phyloP scores from a whole-genome alignment of 2,329 filamentous ascomycete species.

The Raffaelea albimanens region DNA sequence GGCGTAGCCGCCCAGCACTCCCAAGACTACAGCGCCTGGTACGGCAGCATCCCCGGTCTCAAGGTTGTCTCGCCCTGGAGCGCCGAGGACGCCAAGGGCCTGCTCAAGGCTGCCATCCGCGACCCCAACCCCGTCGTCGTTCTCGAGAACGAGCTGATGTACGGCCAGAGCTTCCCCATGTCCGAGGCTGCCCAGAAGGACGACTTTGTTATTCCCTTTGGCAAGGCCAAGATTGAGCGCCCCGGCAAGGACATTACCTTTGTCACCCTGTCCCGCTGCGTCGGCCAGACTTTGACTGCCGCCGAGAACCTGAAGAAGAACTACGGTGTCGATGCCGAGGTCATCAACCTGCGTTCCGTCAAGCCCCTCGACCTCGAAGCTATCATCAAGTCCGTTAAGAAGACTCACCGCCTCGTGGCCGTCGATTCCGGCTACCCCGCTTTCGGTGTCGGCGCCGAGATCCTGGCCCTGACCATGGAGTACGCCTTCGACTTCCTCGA shows the following conservation, averaged over 20 bases:
- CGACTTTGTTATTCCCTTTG: slow-evolving; percentile 94
- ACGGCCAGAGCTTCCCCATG: slow-evolving; percentile 94
- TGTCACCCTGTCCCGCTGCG: slow-evolving; percentile 87
- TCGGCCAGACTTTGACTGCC: slow-evolving; percentile 81
- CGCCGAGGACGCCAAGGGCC: slow-evolving; percentile 94
- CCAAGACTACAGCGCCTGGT: slow-evolving; percentile 98
- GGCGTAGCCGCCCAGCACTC: slow-evolving; percentile 98
- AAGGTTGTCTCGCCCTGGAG: slow-evolving; percentile 97
- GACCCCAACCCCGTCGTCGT: slow-evolving; percentile 96
- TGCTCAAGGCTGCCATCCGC: slow-evolving; percentile 94
- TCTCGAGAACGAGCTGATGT: slow-evolving; percentile 82
- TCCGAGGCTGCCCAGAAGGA: slow-evolving; percentile 91
- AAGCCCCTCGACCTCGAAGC: slow-evolving; percentile 94
- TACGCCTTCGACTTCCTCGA: slow-evolving; percentile 98
- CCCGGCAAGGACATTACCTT: slow-evolving; percentile 93
- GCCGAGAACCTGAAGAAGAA: slow-evolving; percentile 91
- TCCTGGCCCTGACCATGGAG: slow-evolving; percentile 91
- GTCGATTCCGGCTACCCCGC: slow-evolving; percentile 96
- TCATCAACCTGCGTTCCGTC: slow-evolving; percentile 95
- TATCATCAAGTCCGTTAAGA: slow-evolving; percentile 97
- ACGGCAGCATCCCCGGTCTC: slow-evolving; percentile 92
- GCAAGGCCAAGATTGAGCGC: slow-evolving; percentile 98
- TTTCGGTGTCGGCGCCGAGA: slow-evolving; percentile 86
- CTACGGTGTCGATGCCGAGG: slow-evolving; percentile 91
- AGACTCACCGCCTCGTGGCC: slow-evolving; percentile 83